A percentile compares a stretch with the other conserved stretches of the same genome.
These are phyloP conservation scores for Phlebiopsis flavidoalba DNA, from an alignment of 768 basidiomycete species.

Conservation along the genomic window DNA sequence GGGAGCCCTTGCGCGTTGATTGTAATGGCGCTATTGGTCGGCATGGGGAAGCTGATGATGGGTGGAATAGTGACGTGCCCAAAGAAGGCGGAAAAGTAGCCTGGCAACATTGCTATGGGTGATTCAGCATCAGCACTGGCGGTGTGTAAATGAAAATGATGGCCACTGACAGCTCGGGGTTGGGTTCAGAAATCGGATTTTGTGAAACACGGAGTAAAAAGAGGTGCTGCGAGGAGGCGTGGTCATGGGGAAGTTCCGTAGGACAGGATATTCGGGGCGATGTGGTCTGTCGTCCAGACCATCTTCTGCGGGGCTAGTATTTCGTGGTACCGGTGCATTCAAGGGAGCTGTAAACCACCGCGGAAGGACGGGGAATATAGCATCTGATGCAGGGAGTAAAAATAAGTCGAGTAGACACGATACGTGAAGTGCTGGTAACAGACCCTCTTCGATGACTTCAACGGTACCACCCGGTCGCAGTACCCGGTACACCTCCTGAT, in stretches of 20 bases:
- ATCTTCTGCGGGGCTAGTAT: conserved; percentile 44
- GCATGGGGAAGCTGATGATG: conserved; percentile 61
- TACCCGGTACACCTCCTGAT: conserved; percentile 67
- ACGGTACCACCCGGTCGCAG: conserved; percentile 65
- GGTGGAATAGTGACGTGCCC: conserved; percentile 59
- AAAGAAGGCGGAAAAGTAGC: conserved; percentile 68
- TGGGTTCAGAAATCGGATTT: conserved; percentile 67
- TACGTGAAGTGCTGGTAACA: conserved; percentile 10
- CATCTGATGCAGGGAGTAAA: conserved; percentile 38
- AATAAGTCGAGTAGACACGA: background rate
- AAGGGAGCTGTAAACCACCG: conserved; percentile 75
- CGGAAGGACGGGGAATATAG: conserved; percentile 71
- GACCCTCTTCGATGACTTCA: conserved; percentile 73
- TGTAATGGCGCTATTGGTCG: conserved; percentile 61
- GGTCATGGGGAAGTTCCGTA: conserved; percentile 49
- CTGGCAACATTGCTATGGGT: conserved; percentile 54
- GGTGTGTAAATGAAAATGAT: background rate
- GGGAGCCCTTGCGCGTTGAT: conserved; percentile 27
- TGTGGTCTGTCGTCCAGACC: conserved; percentile 44
- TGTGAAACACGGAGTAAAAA: conserved; percentile 63
- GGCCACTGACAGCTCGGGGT: conserved; percentile 54
- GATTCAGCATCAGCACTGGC: conserved; percentile 2
- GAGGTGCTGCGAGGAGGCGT: conserved; percentile 64
- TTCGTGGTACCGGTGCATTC: conserved; percentile 37
- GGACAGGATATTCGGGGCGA: conserved; percentile 27